Evolutionary conservation across 2,329 filamentous ascomycete genomes (phyloP).

Genomic region (Alternaria sp.): DNA sequence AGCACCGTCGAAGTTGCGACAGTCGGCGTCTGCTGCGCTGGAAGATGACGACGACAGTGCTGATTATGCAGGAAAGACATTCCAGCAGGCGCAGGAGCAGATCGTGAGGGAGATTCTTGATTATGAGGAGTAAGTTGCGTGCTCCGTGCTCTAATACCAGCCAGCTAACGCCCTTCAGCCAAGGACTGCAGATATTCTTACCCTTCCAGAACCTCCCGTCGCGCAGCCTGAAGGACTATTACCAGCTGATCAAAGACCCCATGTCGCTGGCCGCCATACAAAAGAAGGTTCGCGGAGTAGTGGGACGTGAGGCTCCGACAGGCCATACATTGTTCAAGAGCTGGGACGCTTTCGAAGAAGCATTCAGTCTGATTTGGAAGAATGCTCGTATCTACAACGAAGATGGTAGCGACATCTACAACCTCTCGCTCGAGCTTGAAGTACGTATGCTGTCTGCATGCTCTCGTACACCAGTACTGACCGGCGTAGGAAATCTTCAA

Average conservation of each 20-base stretch:
- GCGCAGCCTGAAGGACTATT: slow-evolving; percentile 81
- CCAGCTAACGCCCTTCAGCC: slow-evolving; percentile 33
- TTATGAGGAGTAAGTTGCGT: slow-evolving; percentile 57
- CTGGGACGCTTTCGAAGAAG: slow-evolving; percentile 83
- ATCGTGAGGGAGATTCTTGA: slow-evolving; percentile 76
- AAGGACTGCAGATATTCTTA: slow-evolving; percentile 71
- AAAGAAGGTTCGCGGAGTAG: slow-evolving; percentile 76
- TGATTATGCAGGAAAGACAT: slow-evolving; percentile 64
- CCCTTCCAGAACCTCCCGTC: slow-evolving; percentile 81
- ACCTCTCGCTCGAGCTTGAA: slow-evolving; percentile 79
- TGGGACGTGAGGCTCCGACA: slow-evolving; percentile 68
- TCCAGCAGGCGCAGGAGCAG: slow-evolving; percentile 87
- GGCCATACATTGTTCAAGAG: slow-evolving; percentile 74
- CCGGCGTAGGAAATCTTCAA: slow-evolving; percentile 70
- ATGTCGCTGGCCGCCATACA: slow-evolving; percentile 79
- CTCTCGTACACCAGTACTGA: slow-evolving; percentile 15
- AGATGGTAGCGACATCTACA: slow-evolving; percentile 84
- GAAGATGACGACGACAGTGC: slow-evolving; percentile 29
- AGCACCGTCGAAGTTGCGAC: slow-evolving; percentile 42
- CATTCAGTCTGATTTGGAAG: slow-evolving; percentile 80
- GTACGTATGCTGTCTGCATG: slow-evolving; percentile 53
- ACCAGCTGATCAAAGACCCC: slow-evolving; percentile 80
- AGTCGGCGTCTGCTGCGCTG: slow-evolving; percentile 33
- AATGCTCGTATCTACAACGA: slow-evolving; percentile 93
- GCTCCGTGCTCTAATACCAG: not conserved